Evolutionary conservation across 163 green algal species (phyloP).

Genomic region (Smithsoniella earleae): DNA sequence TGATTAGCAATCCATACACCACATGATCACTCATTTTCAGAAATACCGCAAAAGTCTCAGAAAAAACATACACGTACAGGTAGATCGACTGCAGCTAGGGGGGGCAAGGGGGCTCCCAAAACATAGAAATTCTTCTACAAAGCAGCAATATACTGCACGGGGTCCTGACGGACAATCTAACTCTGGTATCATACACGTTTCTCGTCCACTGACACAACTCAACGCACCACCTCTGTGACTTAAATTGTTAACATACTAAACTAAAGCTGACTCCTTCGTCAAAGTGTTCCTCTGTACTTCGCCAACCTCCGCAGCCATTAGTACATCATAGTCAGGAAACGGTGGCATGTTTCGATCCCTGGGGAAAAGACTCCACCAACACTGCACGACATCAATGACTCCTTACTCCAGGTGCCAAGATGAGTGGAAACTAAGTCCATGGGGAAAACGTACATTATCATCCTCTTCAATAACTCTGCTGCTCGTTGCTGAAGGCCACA

Average conservation of each 20-base stretch:
- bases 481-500: constrained; percentile 25
- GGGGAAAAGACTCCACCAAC: constrained; percentile 15
- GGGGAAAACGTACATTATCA: constrained; percentile 6
- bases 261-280: background rate
- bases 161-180: background rate
- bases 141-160: background rate
- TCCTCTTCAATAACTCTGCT: background rate
- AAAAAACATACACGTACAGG: too few relatives aligned
- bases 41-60: too few relatives aligned
- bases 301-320: background rate
- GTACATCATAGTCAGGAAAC: constrained; percentile 15
- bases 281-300: too few relatives aligned
- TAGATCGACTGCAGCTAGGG: too few relatives aligned
- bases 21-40: too few relatives aligned
- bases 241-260: background rate
- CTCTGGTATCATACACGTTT: background rate
- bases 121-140: too few relatives aligned
- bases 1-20: too few relatives aligned
- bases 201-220: background rate
- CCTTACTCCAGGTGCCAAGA: too few relatives aligned
- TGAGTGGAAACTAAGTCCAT: background rate
- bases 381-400: background rate
- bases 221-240: background rate
- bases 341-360: constrained; percentile 21
- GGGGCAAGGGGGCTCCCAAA: too few relatives aligned